Evolutionary conservation across 768 basidiomycete species (phyloP).

Genomic region (Podaxis sp.): DNA sequence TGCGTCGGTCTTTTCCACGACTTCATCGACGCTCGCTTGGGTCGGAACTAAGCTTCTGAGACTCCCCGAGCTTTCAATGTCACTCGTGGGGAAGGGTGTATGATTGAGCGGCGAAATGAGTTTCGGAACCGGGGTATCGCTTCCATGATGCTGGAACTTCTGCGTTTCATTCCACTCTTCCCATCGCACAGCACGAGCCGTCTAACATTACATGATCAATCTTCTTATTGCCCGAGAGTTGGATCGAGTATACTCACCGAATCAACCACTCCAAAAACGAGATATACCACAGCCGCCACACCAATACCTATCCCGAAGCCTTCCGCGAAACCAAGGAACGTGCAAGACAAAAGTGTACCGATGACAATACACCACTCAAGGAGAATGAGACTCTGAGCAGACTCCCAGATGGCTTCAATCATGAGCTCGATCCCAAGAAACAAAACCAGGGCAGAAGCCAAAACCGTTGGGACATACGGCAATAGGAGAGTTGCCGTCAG

Average conservation of each 20-base stretch:
- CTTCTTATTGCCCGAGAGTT: background rate
- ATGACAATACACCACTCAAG: constrained; percentile 24
- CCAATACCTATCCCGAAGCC: constrained; percentile 28
- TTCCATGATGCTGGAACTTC: constrained; percentile 1
- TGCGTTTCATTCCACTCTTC: constrained; percentile 22
- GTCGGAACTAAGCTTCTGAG: background rate
- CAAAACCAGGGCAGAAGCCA: constrained; percentile 23
- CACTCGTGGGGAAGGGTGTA: background rate
- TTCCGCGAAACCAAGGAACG: constrained; percentile 25
- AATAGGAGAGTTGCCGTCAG: constrained; percentile 20
- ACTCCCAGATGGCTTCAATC: constrained; percentile 25
- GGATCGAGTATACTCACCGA: constrained; percentile 18
- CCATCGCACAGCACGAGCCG: constrained; percentile 21
- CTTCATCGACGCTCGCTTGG: constrained; percentile 1
- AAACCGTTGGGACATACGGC: constrained; percentile 25
- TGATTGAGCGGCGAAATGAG: constrained; percentile 10
- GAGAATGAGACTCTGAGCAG: constrained; percentile 19
- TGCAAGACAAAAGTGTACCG: constrained; percentile 21
- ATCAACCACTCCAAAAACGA: constrained; percentile 23
- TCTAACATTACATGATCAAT: background rate
- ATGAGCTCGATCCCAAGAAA: constrained; percentile 26
- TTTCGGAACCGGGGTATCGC: constrained; percentile 3
- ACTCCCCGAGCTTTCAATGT: background rate
- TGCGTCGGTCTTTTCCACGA: constrained; percentile 14
- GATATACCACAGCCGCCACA: constrained; percentile 20